Percentiles rank a stretch among this genome's conserved stretches.
These are phyloP conservation scores for Acanthamoeba royreba DNA, from an alignment of 208 protist species.

Conservation along the genomic window DNA sequence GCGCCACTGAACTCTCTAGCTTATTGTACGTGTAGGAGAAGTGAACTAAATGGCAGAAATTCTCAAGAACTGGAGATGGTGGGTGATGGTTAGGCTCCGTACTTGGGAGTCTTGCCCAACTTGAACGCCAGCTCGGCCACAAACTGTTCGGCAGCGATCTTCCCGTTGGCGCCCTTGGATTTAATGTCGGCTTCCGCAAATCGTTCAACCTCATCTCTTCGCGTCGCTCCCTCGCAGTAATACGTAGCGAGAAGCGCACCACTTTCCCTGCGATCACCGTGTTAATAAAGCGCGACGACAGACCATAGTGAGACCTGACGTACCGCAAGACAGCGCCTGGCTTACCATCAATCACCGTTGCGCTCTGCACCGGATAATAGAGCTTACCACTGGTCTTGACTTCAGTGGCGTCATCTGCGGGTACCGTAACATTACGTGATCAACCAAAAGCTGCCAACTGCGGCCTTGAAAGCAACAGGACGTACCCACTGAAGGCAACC, in stretches of 20 bases:
- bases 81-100: background rate
- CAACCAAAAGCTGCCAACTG: background rate
- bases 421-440: background rate
- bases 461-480: background rate
- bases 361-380: background rate
- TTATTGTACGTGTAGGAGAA: too few species aligned
- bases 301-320: background rate
- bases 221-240: background rate
- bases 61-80: too few species aligned
- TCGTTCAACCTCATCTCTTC: background rate
- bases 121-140: constrained; percentile 9
- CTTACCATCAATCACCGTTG: background rate
- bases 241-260: background rate
- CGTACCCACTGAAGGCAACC: background rate
- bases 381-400: background rate
- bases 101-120: constrained; percentile 5
- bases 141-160: background rate
- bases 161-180: background rate
- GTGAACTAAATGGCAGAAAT: too few species aligned
- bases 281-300: background rate
- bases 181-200: background rate
- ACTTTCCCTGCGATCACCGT: too few species aligned
- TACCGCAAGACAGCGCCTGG: background rate
- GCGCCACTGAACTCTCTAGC: too few species aligned
- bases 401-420: background rate